phyloP scores from a whole-genome alignment of 345 rosid genomes.

The Hevea brasiliensis region DNA sequence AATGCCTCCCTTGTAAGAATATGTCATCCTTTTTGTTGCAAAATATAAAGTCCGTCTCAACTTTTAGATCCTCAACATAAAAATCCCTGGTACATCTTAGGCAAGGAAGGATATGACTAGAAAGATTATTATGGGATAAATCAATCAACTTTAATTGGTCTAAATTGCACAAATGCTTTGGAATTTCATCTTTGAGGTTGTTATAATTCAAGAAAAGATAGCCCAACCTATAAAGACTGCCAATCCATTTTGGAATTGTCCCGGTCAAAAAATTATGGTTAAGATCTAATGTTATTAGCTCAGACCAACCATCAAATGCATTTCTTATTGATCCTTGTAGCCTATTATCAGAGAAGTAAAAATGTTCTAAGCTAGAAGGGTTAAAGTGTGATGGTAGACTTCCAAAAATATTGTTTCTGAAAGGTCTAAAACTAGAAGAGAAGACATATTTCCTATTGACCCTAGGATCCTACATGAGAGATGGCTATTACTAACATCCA shows the following conservation, averaged over 20 bases:
- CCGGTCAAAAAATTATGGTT: slow-evolving; percentile 14
- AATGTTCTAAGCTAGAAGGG: too few relatives aligned
- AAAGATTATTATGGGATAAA: slow-evolving; percentile 14
- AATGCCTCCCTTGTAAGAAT: too few relatives aligned
- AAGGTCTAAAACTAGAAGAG: too few relatives aligned
- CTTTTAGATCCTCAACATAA: neutral
- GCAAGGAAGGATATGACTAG: slow-evolving; percentile 12
- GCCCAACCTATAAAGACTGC: neutral
- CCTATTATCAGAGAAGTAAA: neutral
- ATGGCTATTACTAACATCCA: neutral
- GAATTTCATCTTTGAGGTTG: slow-evolving; percentile 15
- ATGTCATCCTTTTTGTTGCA: too few relatives aligned
- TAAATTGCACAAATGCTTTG: slow-evolving; percentile 14
- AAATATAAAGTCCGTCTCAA: too few relatives aligned
- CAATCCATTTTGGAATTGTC: slow-evolving; percentile 23
- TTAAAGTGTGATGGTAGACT: too few relatives aligned
- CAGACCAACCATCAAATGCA: neutral
- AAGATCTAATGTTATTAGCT: neutral
- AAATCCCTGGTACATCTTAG: neutral
- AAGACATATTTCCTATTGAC: neutral
- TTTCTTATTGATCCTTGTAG: neutral
- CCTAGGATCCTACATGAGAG: neutral
- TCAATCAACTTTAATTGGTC: slow-evolving; percentile 11
- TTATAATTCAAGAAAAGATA: slow-evolving; percentile 24
- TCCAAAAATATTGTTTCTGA: too few relatives aligned